Evolutionary conservation across 345 rosid species (phyloP).

Genomic region (Populus tremula): DNA sequence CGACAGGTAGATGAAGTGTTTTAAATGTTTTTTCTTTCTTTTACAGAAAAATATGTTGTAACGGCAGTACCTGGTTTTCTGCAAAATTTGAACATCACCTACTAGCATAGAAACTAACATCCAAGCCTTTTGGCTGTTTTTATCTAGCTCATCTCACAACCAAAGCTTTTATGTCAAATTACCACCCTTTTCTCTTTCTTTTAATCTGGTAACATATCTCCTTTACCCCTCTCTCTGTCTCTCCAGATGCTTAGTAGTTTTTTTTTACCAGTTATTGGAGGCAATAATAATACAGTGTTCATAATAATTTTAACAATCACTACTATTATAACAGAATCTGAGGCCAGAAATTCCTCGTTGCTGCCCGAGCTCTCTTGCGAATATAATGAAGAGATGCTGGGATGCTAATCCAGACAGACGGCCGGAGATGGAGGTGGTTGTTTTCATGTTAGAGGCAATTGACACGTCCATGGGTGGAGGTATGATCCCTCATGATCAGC

Average conservation of each 20-base stretch:
- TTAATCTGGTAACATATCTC: too few species aligned
- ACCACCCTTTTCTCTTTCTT: too few species aligned
- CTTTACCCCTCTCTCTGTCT: too few species aligned
- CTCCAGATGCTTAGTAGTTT: too few species aligned
- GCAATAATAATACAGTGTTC: neutral
- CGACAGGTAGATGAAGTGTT: slow-evolving; percentile 29
- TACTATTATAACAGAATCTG: slow-evolving; percentile 22
- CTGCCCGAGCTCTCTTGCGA: slow-evolving; percentile 37
- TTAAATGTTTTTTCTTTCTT: neutral
- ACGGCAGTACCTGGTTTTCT: too few species aligned
- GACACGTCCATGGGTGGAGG: slow-evolving; percentile 39
- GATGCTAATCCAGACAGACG: slow-evolving; percentile 37
- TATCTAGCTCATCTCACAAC: too few species aligned
- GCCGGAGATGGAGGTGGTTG: slow-evolving; percentile 41
- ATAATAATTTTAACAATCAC: neutral
- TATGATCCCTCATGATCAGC: slow-evolving; percentile 30
- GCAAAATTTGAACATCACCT: too few species aligned
- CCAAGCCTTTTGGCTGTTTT: too few species aligned
- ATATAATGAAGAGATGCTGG: slow-evolving; percentile 43
- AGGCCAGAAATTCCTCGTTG: slow-evolving; percentile 39
- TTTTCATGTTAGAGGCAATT: slow-evolving; percentile 32
- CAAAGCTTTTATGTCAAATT: too few species aligned
- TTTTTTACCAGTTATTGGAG: neutral
- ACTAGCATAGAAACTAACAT: too few species aligned
- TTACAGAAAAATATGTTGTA: too few species aligned